Conservation (phyloP, 345 rosid species). For the Isatis tinctoria region DNA sequence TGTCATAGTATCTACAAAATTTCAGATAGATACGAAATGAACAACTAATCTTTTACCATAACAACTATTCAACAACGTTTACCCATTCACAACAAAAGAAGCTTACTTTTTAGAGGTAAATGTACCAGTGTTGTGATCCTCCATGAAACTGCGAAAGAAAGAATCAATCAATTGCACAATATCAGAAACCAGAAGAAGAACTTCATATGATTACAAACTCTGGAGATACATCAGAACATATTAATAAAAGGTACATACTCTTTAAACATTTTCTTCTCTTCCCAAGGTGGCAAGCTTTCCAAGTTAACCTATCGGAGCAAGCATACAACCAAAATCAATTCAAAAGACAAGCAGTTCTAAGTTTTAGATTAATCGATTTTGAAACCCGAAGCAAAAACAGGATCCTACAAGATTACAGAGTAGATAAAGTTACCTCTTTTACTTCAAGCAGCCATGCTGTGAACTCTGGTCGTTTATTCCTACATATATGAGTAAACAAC, state of each 20-base stretch:
- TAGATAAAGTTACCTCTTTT: conserved; percentile 51
- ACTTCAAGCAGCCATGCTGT: conserved; percentile 97
- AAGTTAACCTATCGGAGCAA: conserved; percentile 56
- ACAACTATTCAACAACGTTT: not conserved
- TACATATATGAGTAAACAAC: conserved; percentile 26
- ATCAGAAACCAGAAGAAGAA: not conserved
- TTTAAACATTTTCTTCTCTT: conserved; percentile 96
- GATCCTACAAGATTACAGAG: not conserved
- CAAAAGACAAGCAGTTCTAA: not conserved
- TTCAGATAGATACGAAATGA: not conserved
- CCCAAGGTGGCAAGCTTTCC: conserved; percentile 93
- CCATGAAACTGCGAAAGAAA: conserved; percentile 70
- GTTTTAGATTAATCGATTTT: not conserved
- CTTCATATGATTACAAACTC: not conserved
- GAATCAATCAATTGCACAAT: not conserved
- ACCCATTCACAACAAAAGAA: not conserved
- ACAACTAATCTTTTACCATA: not conserved
- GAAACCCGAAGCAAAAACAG: not conserved
- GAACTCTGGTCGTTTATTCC: conserved; percentile 97
- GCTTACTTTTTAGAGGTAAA: conserved; percentile 94
- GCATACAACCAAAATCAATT: not conserved
- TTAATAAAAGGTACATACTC: conserved; percentile 40
- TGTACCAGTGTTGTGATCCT: conserved; percentile 96
- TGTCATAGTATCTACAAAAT: conserved; percentile 66
- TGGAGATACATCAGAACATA: not conserved